phyloP scores from a whole-genome alignment of 2,329 filamentous ascomycete species.

The Cladosporium sp. region DNA sequence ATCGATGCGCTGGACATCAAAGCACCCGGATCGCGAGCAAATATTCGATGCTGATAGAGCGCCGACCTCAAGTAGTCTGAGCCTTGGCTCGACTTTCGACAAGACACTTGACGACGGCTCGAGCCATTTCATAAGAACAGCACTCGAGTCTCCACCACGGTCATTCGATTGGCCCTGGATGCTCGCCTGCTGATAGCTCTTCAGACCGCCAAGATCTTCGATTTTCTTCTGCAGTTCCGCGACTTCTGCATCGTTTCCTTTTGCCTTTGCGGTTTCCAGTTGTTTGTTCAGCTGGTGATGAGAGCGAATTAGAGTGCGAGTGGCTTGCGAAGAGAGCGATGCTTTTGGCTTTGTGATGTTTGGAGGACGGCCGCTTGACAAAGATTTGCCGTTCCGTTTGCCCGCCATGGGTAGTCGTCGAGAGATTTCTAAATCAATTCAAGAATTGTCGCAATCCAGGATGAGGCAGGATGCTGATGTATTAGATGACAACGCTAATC shows the following conservation, averaged over 20 bases:
- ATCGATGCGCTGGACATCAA: conserved; percentile 80
- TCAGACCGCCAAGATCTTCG: conserved; percentile 52
- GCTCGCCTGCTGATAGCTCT: conserved; percentile 58
- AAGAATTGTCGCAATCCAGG: too few species aligned
- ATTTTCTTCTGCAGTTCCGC: conserved; percentile 46
- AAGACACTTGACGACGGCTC: conserved; percentile 7
- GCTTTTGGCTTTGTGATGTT: conserved; percentile 33
- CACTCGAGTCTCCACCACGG: conserved; percentile 60
- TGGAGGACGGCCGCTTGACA: conserved; percentile 45
- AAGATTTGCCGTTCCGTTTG: conserved; percentile 19
- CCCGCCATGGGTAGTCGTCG: conserved; percentile 7
- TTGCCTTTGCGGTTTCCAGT: conserved; percentile 46
- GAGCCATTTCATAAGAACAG: conserved; percentile 57
- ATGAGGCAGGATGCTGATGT: too few species aligned
- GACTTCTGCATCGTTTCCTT: conserved; percentile 37
- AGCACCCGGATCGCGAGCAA: conserved; percentile 66
- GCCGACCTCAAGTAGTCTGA: conserved; percentile 81
- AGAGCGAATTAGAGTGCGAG: conserved; percentile 53
- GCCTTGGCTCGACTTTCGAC: conserved; percentile 10
- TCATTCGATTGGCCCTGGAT: conserved; percentile 56
- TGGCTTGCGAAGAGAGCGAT: conserved; percentile 52
- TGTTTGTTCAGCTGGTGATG: conserved; percentile 58
- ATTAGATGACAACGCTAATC: too few species aligned
- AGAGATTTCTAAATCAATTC: too few species aligned
- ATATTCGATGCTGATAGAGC: conserved; percentile 79